Evolutionary conservation across 345 rosid genomes (phyloP).

Genomic region (Populus tremula): DNA sequence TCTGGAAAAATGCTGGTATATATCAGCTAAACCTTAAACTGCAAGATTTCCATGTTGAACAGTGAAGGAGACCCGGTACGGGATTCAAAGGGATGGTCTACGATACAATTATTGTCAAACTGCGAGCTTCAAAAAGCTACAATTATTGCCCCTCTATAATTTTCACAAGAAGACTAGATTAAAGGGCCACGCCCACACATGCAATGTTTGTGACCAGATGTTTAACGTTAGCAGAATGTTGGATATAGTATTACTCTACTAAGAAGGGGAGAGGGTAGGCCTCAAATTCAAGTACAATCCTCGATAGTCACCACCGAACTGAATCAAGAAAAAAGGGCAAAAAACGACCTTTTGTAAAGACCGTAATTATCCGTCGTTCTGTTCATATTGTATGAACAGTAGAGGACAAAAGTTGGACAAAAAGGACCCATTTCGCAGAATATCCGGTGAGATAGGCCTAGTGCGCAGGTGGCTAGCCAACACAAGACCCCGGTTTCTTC

Average conservation of each 20-base stretch:
- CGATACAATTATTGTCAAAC: not conserved
- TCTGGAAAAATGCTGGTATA: not conserved
- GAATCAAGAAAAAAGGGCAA: not conserved
- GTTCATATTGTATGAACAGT: not conserved
- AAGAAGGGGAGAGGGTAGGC: not conserved
- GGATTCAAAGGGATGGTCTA: not conserved
- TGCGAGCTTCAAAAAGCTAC: not conserved
- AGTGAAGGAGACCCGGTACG: not conserved
- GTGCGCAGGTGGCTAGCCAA: not conserved
- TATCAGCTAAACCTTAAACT: not conserved
- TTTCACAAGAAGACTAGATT: not conserved
- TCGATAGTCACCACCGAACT: not conserved
- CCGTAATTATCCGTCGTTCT: not conserved
- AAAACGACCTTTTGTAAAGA: not conserved
- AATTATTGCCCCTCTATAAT: not conserved
- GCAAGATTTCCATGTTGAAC: not conserved
- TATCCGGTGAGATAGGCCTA: conserved; percentile 8
- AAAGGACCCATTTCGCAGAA: conserved; percentile 20
- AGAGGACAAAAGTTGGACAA: conserved; percentile 17
- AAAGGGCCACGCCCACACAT: not conserved
- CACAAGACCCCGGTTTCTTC: not conserved
- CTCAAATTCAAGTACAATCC: not conserved
- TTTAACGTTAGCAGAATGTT: not conserved
- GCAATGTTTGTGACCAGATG: not conserved
- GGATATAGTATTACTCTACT: not conserved